Percentiles rank a stretch among this genome's conserved stretches.
Conservation (phyloP, 106 monocot genomes). For the Allium sativum region DNA sequence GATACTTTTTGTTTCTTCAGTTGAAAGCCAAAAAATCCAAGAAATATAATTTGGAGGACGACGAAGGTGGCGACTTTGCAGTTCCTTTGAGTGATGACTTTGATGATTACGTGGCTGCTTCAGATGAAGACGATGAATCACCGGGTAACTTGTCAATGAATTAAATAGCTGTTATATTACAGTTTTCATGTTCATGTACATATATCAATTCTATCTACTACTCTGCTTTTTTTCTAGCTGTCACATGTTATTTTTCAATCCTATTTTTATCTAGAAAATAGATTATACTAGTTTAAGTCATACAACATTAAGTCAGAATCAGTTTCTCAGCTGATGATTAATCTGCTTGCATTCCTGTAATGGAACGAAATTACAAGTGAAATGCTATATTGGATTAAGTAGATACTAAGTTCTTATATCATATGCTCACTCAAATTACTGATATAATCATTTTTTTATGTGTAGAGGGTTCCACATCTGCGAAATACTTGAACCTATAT, state of each 20-base stretch:
- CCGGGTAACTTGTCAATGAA: neutral
- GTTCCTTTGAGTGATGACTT: conserved; percentile 66
- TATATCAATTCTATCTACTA: no score
- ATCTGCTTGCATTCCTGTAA: no score
- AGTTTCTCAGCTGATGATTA: no score
- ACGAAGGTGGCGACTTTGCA: conserved; percentile 33
- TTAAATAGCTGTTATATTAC: no score
- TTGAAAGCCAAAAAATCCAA: conserved; percentile 56
- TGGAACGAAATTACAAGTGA: no score
- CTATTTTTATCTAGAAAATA: no score
- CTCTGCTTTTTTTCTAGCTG: no score
- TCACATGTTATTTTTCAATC: no score
- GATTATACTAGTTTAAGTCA: no score
- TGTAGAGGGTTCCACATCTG: conserved; percentile 16
- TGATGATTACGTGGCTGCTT: conserved; percentile 64
- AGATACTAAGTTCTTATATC: neutral
- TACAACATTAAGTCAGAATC: no score
- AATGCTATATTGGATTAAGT: neutral
- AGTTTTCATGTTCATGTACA: no score
- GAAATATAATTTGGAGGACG: conserved; percentile 76
- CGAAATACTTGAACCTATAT: conserved; percentile 25
- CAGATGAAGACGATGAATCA: conserved; percentile 48
- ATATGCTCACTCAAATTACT: neutral
- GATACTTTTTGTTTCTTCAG: conserved; percentile 13
- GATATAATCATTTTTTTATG: neutral